Evolutionary conservation across 345 rosid genomes (phyloP), one percentile per base, ranked within the genome.

Genomic region (Bretschneidera sinensis): DNA sequence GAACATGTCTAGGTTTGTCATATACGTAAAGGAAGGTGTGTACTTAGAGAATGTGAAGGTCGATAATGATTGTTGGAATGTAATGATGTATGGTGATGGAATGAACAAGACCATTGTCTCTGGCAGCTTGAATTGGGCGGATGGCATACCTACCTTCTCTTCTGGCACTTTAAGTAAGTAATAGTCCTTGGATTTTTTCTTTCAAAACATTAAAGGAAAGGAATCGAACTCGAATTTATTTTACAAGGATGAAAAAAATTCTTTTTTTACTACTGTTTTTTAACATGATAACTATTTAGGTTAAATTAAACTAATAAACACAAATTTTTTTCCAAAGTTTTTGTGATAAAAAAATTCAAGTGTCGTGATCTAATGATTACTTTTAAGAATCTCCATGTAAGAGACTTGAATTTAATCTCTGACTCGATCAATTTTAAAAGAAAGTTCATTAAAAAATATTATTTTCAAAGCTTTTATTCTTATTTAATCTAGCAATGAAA

Each of bases 1-100:
- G 54, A 69, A 24, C 14, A 54, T 33, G 0, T 54, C 73, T 21
- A 63, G 67, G 64, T 67, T 67, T 24, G 57, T 71, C 14, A 63
- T 67, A 6, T 64, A 73, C 19, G 70, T 78, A 0, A 81, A 81
- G 53, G 72, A 70, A 25, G 83, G 85, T 1, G 55, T 57, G 0
- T 73, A 69, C 24, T 62, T 53, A 6, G 81, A 71, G 74, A 68
- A 81, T 33, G 76, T 76, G 60, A 66, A 34, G 0, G 33, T 78
- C 6, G 63, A 21, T 1, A 31, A 52, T 17, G 55, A 60, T 25
- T 20, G 11, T 0, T 72, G 77, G 79, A 78, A 81, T 57, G 67
- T 77, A 25, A 67, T 74, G 76, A 57, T 80, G 24, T 71, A 69
- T 55, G 79, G 82, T 9, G 82, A 77, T 62, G 85, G 85, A 23